Evolutionary conservation across 805 yeast genomes (phyloP).

Genomic region (Candida corydali): DNA sequence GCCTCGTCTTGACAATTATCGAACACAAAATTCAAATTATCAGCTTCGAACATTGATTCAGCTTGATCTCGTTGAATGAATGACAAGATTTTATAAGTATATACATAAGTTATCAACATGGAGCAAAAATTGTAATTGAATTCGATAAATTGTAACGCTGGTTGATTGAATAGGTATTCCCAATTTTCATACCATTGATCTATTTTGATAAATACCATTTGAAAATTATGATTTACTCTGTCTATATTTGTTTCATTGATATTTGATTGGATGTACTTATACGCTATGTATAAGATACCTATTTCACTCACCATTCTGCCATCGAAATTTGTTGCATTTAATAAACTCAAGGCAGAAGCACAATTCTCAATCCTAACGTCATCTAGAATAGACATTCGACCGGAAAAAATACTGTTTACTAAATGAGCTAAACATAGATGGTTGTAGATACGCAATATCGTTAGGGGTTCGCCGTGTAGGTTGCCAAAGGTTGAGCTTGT

Average conservation of each 20-base stretch:
- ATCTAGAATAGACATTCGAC: constrained; percentile 61
- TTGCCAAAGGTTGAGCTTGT: constrained; percentile 47
- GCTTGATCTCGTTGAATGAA: not conserved
- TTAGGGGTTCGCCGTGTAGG: constrained; percentile 30
- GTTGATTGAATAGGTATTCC: constrained; percentile 65
- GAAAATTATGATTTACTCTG: constrained; percentile 23
- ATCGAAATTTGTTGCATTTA: constrained; percentile 70
- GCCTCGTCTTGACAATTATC: constrained; percentile 19
- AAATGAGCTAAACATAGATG: constrained; percentile 66
- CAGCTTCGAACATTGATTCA: not conserved
- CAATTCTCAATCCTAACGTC: constrained; percentile 56
- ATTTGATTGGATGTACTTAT: constrained; percentile 48
- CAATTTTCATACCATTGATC: constrained; percentile 63
- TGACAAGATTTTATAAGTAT: constrained; percentile 18
- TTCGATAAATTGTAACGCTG: constrained; percentile 70
- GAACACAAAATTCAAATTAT: constrained; percentile 3
- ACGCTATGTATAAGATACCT: constrained; percentile 53
- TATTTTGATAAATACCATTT: constrained; percentile 44
- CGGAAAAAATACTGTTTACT: constrained; percentile 61
- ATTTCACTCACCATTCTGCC: constrained; percentile 81
- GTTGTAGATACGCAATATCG: constrained; percentile 65
- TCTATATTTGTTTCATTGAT: constrained; percentile 6
- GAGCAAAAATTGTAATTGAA: constrained; percentile 62
- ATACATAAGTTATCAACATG: constrained; percentile 46
- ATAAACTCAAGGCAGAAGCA: constrained; percentile 50